phyloP scores from a whole-genome alignment of 768 basidiomycete species.

The Epithele typhae region DNA sequence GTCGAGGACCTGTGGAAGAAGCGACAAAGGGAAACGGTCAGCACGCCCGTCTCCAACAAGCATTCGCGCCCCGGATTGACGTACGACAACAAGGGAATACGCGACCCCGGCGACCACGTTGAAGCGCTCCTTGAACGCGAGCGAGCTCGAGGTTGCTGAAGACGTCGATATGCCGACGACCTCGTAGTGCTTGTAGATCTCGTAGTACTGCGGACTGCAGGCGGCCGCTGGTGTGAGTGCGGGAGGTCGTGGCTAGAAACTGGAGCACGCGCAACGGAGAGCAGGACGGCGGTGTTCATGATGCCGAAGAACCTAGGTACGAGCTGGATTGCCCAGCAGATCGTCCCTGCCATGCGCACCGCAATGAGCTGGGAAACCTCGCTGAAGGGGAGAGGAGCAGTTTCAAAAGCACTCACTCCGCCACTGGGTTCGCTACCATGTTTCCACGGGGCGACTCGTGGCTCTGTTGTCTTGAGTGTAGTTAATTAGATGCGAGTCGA shows the following conservation, averaged over 20 bases:
- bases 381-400: no score
- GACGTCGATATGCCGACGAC: conserved; percentile 67
- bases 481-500: no score
- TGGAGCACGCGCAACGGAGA: conserved; percentile 38
- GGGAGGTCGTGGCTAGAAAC: no score
- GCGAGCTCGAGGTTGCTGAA: conserved; percentile 65
- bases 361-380: no score
- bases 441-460: no score
- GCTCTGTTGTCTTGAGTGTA: no score
- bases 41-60: no score
- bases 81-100: conserved; percentile 57
- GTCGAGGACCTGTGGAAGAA: conserved; percentile 49
- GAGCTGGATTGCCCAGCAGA: conserved; percentile 63
- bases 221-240: background rate
- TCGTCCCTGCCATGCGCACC: conserved; percentile 48
- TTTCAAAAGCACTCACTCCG: no score
- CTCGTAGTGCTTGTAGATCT: conserved; percentile 61
- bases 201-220: conserved; percentile 61
- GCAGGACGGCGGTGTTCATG: conserved; percentile 53
- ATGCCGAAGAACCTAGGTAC: conserved; percentile 65
- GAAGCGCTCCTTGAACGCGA: conserved; percentile 57
- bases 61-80: no score
- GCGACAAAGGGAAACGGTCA: no score
- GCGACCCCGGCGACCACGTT: conserved; percentile 58
- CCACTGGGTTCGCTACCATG: no score